Base-by-base conservation (phyloP, 2,329 filamentous ascomycete genomes). In the Xylariomycetidae sp. region DNA sequence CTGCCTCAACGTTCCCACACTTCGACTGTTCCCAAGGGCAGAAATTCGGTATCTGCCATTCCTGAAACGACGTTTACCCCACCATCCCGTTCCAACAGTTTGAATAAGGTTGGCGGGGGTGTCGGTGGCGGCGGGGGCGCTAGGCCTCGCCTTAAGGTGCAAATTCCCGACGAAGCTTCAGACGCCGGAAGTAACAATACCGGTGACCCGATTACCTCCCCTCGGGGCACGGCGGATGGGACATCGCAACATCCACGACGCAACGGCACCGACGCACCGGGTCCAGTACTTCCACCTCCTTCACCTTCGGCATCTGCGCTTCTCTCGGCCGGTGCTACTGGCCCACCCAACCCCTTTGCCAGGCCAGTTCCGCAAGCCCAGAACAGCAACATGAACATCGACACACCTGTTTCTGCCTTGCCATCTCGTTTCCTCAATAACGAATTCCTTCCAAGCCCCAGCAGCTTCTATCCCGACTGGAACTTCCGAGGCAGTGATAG, bases 301-400 rank as follows among this genome's bases (percentile, higher is more conserved):
- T 95, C 92, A 1, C 90, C 92, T 0, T 94, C 87, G 19, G 85
- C 87, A 3, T 84, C 84, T 15, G 79, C 87, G 3, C 69, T 96
- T 6, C 68, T 95, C 35, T 95, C 88, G 29, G 92, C 92, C 1
- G 92, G 92, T 25, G 90, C 92, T 7, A 83, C 82, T 23, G 92
- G 92, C 0, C 92, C 92, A 10, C 88, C 88, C 2, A 98, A 98
- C 57, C 92, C 92, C 0, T 98, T 96, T 58, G 92, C 92, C 6
- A 75, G 90, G 25, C 92, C 90, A 1, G 75, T 81, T 17, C 87
- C 85, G 4, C 85, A 88, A 18, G 70, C 77, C 36, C 76, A 72
- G 48, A 65, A 52, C 39, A 64, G 56, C 31, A 64, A 65, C 35
- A 81, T 76, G 59, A 62, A 62, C 41, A 74, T 77, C 28, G 80